Base-by-base conservation (phyloP, 2,329 filamentous ascomycete species). In the Alternaria dauci region DNA sequence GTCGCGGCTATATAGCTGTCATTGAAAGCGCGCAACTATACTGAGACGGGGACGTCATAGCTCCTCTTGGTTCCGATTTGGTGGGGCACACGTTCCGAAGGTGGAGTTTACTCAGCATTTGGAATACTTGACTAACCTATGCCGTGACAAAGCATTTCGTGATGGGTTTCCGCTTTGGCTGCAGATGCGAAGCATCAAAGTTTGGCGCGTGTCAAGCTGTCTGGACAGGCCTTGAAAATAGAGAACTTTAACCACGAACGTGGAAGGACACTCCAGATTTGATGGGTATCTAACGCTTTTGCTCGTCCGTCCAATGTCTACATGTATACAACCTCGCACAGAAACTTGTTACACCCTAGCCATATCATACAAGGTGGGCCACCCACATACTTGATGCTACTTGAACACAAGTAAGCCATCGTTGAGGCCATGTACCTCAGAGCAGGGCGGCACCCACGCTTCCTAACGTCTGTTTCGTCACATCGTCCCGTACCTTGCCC, bases 401-500 rank as follows among this genome's bases (percentile, higher is more conserved):
- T 8, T n/a, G 12, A 28, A 25, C 20, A 23, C 2, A 50, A 9
- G 1, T 14, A 18, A 3, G 25, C 12, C 2, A 36, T 26, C 5
- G 14, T 12, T 18, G 8, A 14, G 20, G 20, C 9, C 26, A 20
- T 38, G 6, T 32, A 18, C 14, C 26, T 75, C 57, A 76, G 5
- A 76, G 62, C 43, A 75, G 42, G n/a, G 69, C 61, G 26, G 63
- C 65, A 11, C 76, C 76, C n/a, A 74, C 74, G 52, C 59, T 69
- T 23, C 76, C 76, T n/a, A 79, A 36, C 8, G 75, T 79, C 55
- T 82, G 71, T 71, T 81, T 79, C 52, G 80, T 80, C 26, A 84
- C 81, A 36, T 80, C 78, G 60, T 84, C 83, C 66, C 82, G 76
- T 54, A 80, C 81, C 59, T 78, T 75, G 44, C 82, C 82, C 16